Evolutionary conservation across 805 yeast species (phyloP).

Genomic region (Wickerhamiella musiphila): DNA sequence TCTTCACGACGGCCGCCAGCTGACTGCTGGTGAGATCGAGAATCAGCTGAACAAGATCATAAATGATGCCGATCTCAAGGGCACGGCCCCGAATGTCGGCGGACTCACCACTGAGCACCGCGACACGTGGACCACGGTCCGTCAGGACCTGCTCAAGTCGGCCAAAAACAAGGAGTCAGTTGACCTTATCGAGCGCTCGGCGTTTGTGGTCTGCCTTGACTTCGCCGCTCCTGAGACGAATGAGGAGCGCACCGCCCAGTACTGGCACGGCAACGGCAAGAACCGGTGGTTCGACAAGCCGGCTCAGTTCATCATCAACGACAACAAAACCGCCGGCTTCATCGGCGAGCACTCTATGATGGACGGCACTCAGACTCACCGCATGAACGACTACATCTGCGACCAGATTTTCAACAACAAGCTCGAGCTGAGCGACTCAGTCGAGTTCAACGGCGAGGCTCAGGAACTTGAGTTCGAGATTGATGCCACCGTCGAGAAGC

Average conservation of each 20-base stretch:
- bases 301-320: slow-evolving; percentile 61
- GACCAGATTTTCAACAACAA: slow-evolving; percentile 36
- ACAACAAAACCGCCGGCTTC: slow-evolving; percentile 80
- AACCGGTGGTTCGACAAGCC: slow-evolving; percentile 91
- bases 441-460: slow-evolving; percentile 17
- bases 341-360: slow-evolving; percentile 92
- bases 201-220: slow-evolving; percentile 72
- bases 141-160: slow-evolving; percentile 34
- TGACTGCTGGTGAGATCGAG: slow-evolving; percentile 26
- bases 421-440: slow-evolving; percentile 20
- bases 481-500: slow-evolving; percentile 30
- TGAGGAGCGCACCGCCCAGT: slow-evolving; percentile 66
- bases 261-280: slow-evolving; percentile 92
- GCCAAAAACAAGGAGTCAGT: slow-evolving; percentile 43
- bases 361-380: slow-evolving; percentile 95
- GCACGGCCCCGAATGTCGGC: slow-evolving; percentile 45
- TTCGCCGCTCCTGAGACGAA: slow-evolving; percentile 51
- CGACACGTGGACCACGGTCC: slow-evolving; percentile 56
- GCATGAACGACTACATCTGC: slow-evolving; percentile 62
- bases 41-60: slow-evolving; percentile 42
- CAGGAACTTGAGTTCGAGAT: slow-evolving; percentile 34
- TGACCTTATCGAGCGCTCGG: slow-evolving; percentile 52
- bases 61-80: slow-evolving; percentile 24
- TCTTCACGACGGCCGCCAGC: slow-evolving; percentile 20
- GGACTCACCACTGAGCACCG: slow-evolving; percentile 70